Percentiles rank a stretch among this genome's conserved stretches.
These are phyloP conservation scores for Neonectria neomacrospora DNA, from an alignment of 2,329 filamentous ascomycete species.

Conservation along the genomic window DNA sequence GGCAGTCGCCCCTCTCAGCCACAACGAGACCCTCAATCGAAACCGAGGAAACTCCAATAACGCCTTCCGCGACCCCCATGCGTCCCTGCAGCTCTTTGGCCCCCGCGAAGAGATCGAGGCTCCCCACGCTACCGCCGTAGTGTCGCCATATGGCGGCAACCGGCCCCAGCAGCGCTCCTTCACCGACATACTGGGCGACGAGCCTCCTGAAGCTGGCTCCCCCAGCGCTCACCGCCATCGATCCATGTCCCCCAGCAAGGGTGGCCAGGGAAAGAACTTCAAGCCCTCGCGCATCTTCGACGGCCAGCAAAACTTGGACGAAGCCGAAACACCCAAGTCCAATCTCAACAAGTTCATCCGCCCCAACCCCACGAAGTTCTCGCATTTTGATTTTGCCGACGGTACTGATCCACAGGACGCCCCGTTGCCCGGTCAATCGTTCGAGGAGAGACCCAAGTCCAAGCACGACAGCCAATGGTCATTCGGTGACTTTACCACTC, in stretches of 20 bases:
- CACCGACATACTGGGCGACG: slow-evolving; percentile 76
- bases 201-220: slow-evolving; percentile 59
- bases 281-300: slow-evolving; percentile 73
- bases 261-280: slow-evolving; percentile 69
- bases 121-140: slow-evolving; percentile 57
- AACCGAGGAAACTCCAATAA: slow-evolving; percentile 65
- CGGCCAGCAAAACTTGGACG: slow-evolving; percentile 57
- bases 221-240: slow-evolving; percentile 59
- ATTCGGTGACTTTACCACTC: slow-evolving; percentile 89
- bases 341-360: slow-evolving; percentile 62
- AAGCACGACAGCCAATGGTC: slow-evolving; percentile 84
- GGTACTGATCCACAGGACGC: slow-evolving; percentile 65
- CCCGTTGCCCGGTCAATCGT: slow-evolving; percentile 54
- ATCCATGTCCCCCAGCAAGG: slow-evolving; percentile 62
- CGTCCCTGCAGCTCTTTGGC: slow-evolving; percentile 79
- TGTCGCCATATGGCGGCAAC: slow-evolving; percentile 70
- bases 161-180: slow-evolving; percentile 74
- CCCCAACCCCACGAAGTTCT: slow-evolving; percentile 81
- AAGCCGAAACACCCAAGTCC: slow-evolving; percentile 55
- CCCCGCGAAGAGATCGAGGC: slow-evolving; percentile 72
- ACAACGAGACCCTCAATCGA: slow-evolving; percentile 54
- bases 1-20: slow-evolving; percentile 47
- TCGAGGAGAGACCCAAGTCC: slow-evolving; percentile 59
- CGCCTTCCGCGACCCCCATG: slow-evolving; percentile 71
- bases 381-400: slow-evolving; percentile 86